A percentile compares a stretch with the other conserved stretches of the same genome.
These are phyloP conservation scores for Rhododendron molle DNA, from an alignment of 148 eudicot species.

Conservation along the genomic window DNA sequence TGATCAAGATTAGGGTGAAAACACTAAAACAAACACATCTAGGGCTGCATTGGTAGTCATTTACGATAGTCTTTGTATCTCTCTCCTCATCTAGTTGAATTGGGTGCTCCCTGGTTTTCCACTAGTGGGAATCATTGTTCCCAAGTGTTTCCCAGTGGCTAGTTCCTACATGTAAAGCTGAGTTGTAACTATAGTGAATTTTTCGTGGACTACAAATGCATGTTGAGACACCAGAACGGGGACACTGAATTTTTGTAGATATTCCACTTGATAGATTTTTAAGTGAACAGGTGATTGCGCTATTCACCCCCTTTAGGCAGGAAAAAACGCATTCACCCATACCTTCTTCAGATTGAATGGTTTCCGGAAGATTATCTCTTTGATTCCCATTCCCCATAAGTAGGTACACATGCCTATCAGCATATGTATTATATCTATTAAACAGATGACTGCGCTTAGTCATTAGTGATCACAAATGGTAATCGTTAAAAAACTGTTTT, in stretches of 20 bases:
- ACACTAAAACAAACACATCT: not conserved
- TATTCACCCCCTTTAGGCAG: not conserved
- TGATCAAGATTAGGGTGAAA: not conserved
- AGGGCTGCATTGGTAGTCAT: not conserved
- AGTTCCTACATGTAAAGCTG: not conserved
- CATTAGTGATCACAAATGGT: not conserved
- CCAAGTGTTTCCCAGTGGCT: not conserved
- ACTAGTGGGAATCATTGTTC: not conserved
- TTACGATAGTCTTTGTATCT: not conserved
- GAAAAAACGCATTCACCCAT: not conserved
- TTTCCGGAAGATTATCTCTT: not conserved
- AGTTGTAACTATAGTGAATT: not conserved
- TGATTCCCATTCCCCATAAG: not conserved
- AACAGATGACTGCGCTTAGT: not conserved
- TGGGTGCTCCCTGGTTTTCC: not conserved
- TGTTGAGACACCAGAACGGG: not conserved
- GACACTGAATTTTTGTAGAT: not conserved
- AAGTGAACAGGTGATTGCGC: not conserved
- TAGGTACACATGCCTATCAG: not conserved
- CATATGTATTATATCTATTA: not conserved
- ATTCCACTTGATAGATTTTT: not conserved
- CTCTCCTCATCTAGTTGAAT: not conserved
- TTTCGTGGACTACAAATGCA: not conserved
- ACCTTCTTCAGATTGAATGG: not conserved
- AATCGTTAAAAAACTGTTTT: not conserved